These are phyloP conservation scores for Xerophyta viscosa DNA, from an alignment of 106 monocot genomes.

Conservation along the genomic window DNA sequence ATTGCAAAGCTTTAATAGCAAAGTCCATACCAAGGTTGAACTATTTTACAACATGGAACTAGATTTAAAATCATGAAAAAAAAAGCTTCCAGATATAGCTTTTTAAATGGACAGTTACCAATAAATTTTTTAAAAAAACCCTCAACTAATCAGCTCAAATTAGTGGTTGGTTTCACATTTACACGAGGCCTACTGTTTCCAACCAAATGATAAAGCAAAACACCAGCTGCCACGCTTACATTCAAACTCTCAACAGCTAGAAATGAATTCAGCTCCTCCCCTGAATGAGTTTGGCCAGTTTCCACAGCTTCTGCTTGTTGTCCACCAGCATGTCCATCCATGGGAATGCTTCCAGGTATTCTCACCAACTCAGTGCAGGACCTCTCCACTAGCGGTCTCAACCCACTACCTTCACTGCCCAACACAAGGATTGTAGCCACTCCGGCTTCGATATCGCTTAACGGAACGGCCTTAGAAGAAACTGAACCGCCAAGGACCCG, in stretches of 20 bases:
- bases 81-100: no score
- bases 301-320: slow-evolving; percentile 23
- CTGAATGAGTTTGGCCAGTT: slow-evolving; percentile 7
- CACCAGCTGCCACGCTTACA: slow-evolving; percentile 94
- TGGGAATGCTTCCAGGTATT: slow-evolving; percentile 38
- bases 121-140: no score
- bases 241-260: slow-evolving; percentile 96
- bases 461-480: slow-evolving; percentile 52
- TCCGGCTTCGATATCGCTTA: slow-evolving; percentile 44
- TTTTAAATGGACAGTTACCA: no score
- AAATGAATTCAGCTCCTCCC: slow-evolving; percentile 47
- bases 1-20: no score
- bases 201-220: slow-evolving; percentile 81
- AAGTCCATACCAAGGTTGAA: no score
- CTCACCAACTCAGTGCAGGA: slow-evolving; percentile 65
- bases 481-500: slow-evolving; percentile 82
- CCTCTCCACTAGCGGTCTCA: slow-evolving; percentile 84
- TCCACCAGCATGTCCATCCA: slow-evolving; percentile 8
- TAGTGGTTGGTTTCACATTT: slow-evolving; percentile 18
- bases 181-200: slow-evolving; percentile 13
- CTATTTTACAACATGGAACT: no score
- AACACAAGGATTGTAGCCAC: slow-evolving; percentile 81
- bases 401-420: slow-evolving; percentile 86
- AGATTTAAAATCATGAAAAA: no score
- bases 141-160: no score